Evolutionary conservation across 768 basidiomycete genomes (phyloP), one percentile per base, ranked within the genome.

Genomic region (Leccinum broughii): DNA sequence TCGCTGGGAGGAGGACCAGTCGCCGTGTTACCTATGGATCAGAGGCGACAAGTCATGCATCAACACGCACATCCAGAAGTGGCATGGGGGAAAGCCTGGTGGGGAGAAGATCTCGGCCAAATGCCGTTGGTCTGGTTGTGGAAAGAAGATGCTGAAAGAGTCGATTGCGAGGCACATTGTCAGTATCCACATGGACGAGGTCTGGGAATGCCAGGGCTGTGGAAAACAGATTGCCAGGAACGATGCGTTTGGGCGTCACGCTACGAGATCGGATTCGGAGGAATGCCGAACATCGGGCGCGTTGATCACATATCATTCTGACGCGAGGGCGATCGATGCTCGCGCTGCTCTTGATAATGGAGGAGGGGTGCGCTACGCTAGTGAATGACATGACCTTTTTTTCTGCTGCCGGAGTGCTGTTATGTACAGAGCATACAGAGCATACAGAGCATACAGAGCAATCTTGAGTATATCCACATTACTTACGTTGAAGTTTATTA

Each of bases 91-190:
- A 2, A 39, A 51, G 35, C 48, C 50, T 2, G 59, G 60, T 1
- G 55, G 55, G 3, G 67, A 66, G 30, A 69, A 67, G 26, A 4
- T 7, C 3, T 9, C 15, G 26, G 22, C 13, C 6, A 17, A 34
- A 1, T 69, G 67, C 48, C 39, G 32, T 17, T 68, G 67, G 67
- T 46, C 55, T 0, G 30, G 15, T n/a, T 72, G 69, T n/a, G 49
- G 41, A 1, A 53, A 56, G 49, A 44, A 4, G 2, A 72, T 72
- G 66, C 20, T 57, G 6, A 72, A 70, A 46, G 71, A 70, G 28
- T 71, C 66, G 17, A 51, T 70, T 4, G 26, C 51, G 2, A 57
- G 71, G 2, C 68, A 72, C 8, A 32, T 72, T 0, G 49, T 64
- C 0, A 46, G 54, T 2, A 15, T 58, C 8, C 71, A 72, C 14